Evolutionary conservation across 2,329 filamentous ascomycete genomes (phyloP).

Genomic region (Berkeleyomyces rouxiae): DNA sequence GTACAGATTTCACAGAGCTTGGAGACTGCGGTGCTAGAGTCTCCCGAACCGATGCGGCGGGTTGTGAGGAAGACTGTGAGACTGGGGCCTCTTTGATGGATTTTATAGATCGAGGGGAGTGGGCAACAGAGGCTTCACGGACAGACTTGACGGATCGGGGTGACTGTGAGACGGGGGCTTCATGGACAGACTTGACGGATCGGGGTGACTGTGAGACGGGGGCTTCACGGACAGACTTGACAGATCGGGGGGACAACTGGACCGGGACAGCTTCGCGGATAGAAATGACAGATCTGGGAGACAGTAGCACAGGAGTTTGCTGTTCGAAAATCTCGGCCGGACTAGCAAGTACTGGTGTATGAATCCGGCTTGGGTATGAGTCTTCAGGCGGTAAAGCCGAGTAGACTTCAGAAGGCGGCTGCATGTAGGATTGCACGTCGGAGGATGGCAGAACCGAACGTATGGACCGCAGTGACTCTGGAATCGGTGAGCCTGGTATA

Average conservation of each 20-base stretch:
- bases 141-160: neutral
- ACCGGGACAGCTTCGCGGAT: neutral
- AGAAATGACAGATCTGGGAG: neutral
- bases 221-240: neutral
- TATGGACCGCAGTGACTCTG: neutral
- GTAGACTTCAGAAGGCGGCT: slow-evolving; percentile 3
- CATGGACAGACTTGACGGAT: neutral
- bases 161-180: neutral
- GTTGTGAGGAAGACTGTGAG: neutral
- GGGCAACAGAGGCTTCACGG: neutral
- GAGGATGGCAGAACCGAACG: slow-evolving; percentile 6
- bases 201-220: neutral
- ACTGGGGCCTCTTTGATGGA: neutral
- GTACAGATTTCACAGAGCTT: neutral
- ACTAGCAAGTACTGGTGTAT: slow-evolving; percentile 10
- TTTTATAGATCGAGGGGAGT: neutral
- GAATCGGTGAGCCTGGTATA: neutral
- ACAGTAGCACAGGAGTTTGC: neutral
- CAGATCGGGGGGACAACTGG: neutral
- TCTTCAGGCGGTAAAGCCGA: slow-evolving; percentile 4
- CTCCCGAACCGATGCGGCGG: neutral
- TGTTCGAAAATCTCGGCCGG: slow-evolving; percentile 3
- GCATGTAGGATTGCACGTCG: slow-evolving; percentile 5
- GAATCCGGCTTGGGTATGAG: neutral
- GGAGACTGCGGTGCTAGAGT: neutral